phyloP scores from a whole-genome alignment of 768 basidiomycete genomes.

The Galerina sulciceps region DNA sequence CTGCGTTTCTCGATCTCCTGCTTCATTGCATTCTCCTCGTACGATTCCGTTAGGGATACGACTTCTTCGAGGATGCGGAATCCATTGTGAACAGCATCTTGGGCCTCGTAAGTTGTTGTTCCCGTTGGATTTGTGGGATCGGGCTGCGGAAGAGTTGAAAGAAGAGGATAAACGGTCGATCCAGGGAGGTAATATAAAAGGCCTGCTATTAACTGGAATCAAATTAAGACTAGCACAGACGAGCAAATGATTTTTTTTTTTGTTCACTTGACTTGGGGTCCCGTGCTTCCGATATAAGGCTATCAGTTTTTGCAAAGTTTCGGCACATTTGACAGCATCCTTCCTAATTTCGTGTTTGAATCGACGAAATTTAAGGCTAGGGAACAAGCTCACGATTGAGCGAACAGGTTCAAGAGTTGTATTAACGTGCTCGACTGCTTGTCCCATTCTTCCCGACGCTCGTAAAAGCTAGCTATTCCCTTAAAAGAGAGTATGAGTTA shows the following conservation, averaged over 20 bases:
- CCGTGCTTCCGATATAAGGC: constrained; percentile 65
- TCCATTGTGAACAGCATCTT: constrained; percentile 68
- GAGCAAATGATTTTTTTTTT: constrained; percentile 3
- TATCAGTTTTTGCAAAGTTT: constrained; percentile 78
- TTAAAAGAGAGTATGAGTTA: constrained; percentile 30
- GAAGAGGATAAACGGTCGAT: constrained; percentile 62
- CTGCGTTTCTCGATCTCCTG: constrained; percentile 80
- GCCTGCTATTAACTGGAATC: constrained; percentile 62
- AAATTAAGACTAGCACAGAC: background rate
- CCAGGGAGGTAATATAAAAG: constrained; percentile 76
- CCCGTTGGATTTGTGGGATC: constrained; percentile 76
- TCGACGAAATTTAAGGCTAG: background rate
- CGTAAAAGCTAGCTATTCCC: constrained; percentile 79
- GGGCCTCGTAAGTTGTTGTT: constrained; percentile 59
- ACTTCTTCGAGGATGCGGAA: constrained; percentile 78
- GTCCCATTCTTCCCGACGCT: constrained; percentile 62
- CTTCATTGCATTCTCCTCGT: constrained; percentile 60
- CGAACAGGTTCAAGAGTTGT: constrained; percentile 60
- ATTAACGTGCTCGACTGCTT: constrained; percentile 57
- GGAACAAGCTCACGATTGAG: constrained; percentile 52
- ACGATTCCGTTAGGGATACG: constrained; percentile 59
- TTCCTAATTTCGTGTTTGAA: constrained; percentile 43
- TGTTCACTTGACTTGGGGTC: constrained; percentile 57
- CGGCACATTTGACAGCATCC: constrained; percentile 81
- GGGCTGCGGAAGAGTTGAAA: constrained; percentile 72